A percentile compares a stretch with the other conserved stretches of the same genome.
These are phyloP conservation scores for Saturnispora ahearnii DNA, from an alignment of 805 yeast species.

Conservation along the genomic window DNA sequence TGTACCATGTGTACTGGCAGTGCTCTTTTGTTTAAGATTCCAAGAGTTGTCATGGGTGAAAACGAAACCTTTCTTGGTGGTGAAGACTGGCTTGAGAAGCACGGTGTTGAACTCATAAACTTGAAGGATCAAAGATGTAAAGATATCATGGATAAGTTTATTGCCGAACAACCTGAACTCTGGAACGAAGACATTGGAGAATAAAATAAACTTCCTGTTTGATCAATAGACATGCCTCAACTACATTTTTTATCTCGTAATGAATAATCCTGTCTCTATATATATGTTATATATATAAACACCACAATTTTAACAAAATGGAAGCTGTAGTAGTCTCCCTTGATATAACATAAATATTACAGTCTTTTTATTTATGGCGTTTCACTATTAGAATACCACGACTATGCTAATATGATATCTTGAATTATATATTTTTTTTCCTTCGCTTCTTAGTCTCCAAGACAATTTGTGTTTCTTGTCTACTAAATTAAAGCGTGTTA, in stretches of 20 bases:
- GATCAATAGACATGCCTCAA: not conserved
- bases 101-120: constrained; percentile 69
- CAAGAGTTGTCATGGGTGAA: constrained; percentile 84
- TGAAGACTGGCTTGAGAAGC: constrained; percentile 56
- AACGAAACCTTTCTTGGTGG: constrained; percentile 77
- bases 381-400: too few species aligned
- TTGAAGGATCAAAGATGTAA: constrained; percentile 53
- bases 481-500: not conserved
- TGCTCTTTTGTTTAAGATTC: constrained; percentile 77
- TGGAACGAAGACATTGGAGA: constrained; percentile 79
- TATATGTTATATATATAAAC: not conserved
- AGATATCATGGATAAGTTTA: constrained; percentile 68
- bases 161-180: constrained; percentile 63
- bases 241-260: too few species aligned
- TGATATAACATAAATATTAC: too few species aligned
- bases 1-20: constrained; percentile 97
- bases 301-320: not conserved
- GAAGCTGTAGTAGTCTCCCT: too few species aligned
- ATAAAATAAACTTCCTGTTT: not conserved
- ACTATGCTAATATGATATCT: too few species aligned
- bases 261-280: not conserved
- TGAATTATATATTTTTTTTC: too few species aligned
- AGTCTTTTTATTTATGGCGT: too few species aligned
- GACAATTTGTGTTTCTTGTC: not conserved
- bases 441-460: not conserved